phyloP scores from a whole-genome alignment of 345 rosid genomes.

The Rhodamnia rubescens region DNA sequence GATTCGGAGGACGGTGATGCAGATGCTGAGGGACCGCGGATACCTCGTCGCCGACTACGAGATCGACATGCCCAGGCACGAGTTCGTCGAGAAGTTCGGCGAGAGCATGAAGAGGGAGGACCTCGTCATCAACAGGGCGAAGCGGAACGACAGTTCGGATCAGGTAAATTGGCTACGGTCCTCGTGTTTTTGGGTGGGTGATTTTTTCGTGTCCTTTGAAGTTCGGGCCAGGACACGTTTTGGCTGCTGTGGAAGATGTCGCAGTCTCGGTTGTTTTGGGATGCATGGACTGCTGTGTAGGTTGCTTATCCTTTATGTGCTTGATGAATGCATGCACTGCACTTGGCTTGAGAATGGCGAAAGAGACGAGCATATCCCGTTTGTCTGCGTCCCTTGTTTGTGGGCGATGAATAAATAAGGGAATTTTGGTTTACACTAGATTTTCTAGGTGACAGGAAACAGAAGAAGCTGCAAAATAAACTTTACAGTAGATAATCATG shows the following conservation, averaged over 20 bases:
- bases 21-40: conserved; percentile 69
- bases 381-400: neutral
- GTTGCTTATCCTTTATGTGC: neutral
- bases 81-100: conserved; percentile 50
- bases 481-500: neutral
- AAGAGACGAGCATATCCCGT: neutral
- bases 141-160: conserved; percentile 43
- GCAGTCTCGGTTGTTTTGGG: neutral
- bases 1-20: conserved; percentile 66
- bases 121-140: conserved; percentile 52
- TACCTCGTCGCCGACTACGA: conserved; percentile 64
- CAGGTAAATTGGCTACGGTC: conserved; percentile 27
- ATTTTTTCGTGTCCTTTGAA: neutral
- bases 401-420: neutral
- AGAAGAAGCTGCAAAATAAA: neutral
- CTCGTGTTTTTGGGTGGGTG: neutral
- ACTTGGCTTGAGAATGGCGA: neutral
- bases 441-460: neutral
- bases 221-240: too few relatives aligned
- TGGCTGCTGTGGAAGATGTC: neutral
- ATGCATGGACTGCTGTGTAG: neutral
- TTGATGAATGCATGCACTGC: neutral
- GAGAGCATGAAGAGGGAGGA: conserved; percentile 88
- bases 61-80: conserved; percentile 30
- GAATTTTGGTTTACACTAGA: neutral